phyloP scores from a whole-genome alignment of 169 alveolate species.

The Cryptosporidium ubiquitum region DNA sequence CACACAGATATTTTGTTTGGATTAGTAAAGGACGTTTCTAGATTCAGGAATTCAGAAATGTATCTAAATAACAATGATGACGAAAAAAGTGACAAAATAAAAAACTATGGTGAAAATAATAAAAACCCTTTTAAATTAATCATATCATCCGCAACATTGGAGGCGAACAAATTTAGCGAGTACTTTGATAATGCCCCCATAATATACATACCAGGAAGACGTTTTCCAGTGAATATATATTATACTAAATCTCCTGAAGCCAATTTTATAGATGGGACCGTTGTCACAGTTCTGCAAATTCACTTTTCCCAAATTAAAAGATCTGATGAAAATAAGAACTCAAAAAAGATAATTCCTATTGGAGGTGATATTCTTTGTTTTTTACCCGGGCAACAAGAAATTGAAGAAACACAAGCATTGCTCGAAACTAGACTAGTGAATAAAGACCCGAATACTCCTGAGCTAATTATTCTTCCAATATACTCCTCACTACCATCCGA shows the following conservation, averaged over 20 bases:
- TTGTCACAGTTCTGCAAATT: conserved; percentile 97
- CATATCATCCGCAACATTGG: conserved; percentile 97
- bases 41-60: conserved; percentile 58
- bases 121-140: conserved; percentile 89
- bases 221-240: conserved; percentile 97
- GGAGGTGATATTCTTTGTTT: conserved; percentile 98
- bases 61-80: not conserved
- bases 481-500: conserved; percentile 98
- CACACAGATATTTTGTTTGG: conserved; percentile 99
- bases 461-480: conserved; percentile 94
- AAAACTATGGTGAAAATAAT: not conserved
- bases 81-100: not conserved
- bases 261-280: conserved; percentile 98
- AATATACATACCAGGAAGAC: conserved; percentile 95
- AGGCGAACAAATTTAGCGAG: conserved; percentile 96
- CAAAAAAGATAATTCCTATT: conserved; percentile 46
- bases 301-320: conserved; percentile 93
- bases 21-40: conserved; percentile 93
- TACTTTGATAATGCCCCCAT: conserved; percentile 97
- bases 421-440: conserved; percentile 74
- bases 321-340: not conserved
- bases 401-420: conserved; percentile 91
- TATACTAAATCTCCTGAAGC: conserved; percentile 99
- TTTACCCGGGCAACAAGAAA: conserved; percentile 99
- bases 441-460: conserved; percentile 89